These are phyloP conservation scores for Staphylotrichum tortipilum DNA, from an alignment of 495 filamentous ascomycete species.

Conservation along the genomic window DNA sequence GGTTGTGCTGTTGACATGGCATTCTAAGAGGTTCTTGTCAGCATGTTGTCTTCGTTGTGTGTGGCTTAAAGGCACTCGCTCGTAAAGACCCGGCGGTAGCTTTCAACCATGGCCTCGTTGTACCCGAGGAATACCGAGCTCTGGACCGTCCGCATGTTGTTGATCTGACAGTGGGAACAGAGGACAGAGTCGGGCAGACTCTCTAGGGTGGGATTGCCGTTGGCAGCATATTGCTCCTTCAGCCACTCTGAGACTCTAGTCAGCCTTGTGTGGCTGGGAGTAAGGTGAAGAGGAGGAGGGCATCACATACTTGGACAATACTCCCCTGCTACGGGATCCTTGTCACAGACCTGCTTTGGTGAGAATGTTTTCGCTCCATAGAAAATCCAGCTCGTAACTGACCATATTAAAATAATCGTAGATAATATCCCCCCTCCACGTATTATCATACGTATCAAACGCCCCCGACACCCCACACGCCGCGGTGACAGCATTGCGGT, in stretches of 20 bases:
- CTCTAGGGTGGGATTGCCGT: neutral
- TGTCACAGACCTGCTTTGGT: neutral
- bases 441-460: neutral
- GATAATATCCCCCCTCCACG: constrained; percentile 1
- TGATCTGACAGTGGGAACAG: neutral
- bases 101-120: neutral
- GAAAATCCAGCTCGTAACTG: too few species aligned
- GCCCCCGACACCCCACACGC: neutral
- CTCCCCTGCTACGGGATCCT: neutral
- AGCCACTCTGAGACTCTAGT: constrained; percentile 1
- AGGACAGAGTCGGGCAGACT: neutral
- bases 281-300: neutral
- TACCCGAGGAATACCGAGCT: neutral
- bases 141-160: neutral
- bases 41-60: neutral
- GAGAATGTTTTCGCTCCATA: too few species aligned
- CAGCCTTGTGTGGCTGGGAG: too few species aligned
- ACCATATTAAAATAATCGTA: constrained; percentile 1
- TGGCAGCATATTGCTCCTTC: neutral
- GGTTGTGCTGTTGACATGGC: neutral
- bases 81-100: neutral
- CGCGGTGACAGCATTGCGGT: neutral
- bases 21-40: neutral
- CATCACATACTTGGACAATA: neutral
- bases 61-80: neutral